Base-by-base conservation (phyloP, 345 rosid species). In the Heritiera fomes region DNA sequence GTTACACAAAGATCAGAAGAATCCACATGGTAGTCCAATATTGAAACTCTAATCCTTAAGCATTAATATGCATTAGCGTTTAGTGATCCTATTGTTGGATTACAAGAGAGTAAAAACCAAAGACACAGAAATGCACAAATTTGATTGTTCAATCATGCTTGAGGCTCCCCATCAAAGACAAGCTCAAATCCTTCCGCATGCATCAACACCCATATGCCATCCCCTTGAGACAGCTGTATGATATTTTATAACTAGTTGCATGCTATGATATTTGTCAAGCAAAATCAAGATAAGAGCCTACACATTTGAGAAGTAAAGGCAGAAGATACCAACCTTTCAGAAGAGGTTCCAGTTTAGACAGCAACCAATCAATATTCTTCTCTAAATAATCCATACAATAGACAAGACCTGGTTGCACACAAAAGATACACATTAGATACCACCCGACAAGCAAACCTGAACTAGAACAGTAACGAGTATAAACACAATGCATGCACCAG, bases 311-410 rank as follows among this genome's bases (percentile, higher is more conserved):
- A 60, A 49, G 47, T 28, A 73, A 67, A 61, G 30, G 15, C 7
- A 73, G 30, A 53, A 43, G n/a, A 47, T 53, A 71, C 88, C 18
- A 80, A 91, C 98, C 96, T 83, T 97, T 94, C 28, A 92, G 17
- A 66, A 97, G 91, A 83, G 99, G 97, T 83, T 90, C 82, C 86
- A 97, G 80, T 77, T 90, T 94, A 17, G 92, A 84, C 84, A 90
- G 84, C 81, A 97, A 83, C 99, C 99, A 94, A 78, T 91, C 98
- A 40, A 94, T 87, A 84, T 91, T 94, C 87, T 94, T 87, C 90
- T 94, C 98, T 75, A 94, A 82, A 79, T 90, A 52, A 70, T 94
- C 97, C 98, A 91, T 93, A 84, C 28, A 23, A 23, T 23, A 23
- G 28, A 23, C 28, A 23, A 23, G 95, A 75, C 98, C 98, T 91